A percentile compares a stretch with the other conserved stretches of the same genome.
Evolutionary conservation across 768 basidiomycete species (phyloP).

Genomic region (Collybia mongolica): DNA sequence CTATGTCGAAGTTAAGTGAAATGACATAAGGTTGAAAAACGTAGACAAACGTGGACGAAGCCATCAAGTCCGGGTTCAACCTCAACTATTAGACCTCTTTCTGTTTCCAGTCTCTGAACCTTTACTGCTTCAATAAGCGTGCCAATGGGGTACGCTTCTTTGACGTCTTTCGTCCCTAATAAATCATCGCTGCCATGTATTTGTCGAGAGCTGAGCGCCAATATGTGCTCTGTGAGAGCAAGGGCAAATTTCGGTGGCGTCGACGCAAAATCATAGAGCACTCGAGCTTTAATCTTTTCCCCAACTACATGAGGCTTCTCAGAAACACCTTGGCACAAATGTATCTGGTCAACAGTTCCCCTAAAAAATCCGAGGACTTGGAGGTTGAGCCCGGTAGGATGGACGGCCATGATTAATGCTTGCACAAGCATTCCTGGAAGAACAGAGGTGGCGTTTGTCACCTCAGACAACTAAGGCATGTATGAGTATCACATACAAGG

Average conservation of each 20-base stretch:
- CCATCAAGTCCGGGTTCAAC: constrained; percentile 66
- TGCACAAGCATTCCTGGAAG: constrained; percentile 86
- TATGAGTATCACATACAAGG: neutral
- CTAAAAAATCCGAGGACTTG: constrained; percentile 92
- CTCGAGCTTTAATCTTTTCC: constrained; percentile 78
- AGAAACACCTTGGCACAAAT: constrained; percentile 50
- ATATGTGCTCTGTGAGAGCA: constrained; percentile 69
- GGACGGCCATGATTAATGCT: constrained; percentile 74
- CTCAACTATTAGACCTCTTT: constrained; percentile 78
- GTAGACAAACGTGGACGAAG: constrained; percentile 77
- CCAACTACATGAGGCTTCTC: constrained; percentile 56
- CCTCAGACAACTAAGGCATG: constrained; percentile 61
- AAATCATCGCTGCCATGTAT: constrained; percentile 21
- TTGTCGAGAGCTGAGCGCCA: constrained; percentile 48
- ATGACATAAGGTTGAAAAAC: constrained; percentile 4
- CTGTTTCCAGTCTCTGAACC: constrained; percentile 71
- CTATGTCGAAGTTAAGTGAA: constrained; percentile 36
- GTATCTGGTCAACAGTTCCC: constrained; percentile 83
- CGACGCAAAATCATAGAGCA: constrained; percentile 77
- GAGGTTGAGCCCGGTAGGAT: constrained; percentile 75
- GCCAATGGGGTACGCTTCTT: constrained; percentile 72
- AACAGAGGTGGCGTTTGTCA: constrained; percentile 74
- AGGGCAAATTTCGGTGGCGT: constrained; percentile 85
- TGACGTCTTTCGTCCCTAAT: constrained; percentile 29
- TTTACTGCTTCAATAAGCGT: constrained; percentile 69